Evolutionary conservation across 352 stramenopile species (phyloP).

Genomic region (Phytophthora meadii): DNA sequence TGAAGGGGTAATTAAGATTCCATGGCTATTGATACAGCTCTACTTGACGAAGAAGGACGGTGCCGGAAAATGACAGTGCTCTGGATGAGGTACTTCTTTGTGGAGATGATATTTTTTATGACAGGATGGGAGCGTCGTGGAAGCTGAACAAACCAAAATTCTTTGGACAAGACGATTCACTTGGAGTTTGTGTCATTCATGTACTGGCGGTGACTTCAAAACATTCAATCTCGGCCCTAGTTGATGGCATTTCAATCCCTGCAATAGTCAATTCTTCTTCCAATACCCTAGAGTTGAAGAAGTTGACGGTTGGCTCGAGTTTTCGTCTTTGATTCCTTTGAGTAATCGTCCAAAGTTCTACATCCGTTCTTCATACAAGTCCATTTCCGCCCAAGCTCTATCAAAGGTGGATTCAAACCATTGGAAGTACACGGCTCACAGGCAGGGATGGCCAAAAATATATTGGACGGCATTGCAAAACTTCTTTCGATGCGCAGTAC

Average conservation of each 20-base stretch:
- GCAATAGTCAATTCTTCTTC: background rate
- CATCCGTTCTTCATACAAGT: too few relatives aligned
- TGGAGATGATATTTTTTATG: constrained; percentile 11
- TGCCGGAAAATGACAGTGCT: constrained; percentile 6
- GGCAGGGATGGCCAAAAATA: too few relatives aligned
- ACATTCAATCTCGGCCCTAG: background rate
- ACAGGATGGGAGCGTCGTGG: constrained; percentile 15
- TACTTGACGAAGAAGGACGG: too few relatives aligned
- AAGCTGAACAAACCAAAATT: constrained; percentile 13
- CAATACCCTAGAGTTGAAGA: background rate
- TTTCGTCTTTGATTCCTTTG: constrained; percentile 26
- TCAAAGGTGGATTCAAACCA: constrained; percentile 24
- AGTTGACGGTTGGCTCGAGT: constrained; percentile 15
- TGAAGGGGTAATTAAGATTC: background rate
- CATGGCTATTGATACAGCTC: background rate
- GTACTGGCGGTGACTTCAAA: constrained; percentile 6
- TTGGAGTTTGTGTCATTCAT: constrained; percentile 15
- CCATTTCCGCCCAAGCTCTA: too few relatives aligned
- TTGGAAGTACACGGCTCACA: constrained; percentile 42
- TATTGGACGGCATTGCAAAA: too few relatives aligned
- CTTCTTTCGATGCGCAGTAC: too few relatives aligned
- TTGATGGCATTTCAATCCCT: background rate
- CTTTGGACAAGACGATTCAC: constrained; percentile 13
- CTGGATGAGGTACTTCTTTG: constrained; percentile 12
- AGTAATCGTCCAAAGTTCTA: constrained; percentile 18